Evolutionary conservation across 306 rosid species (phyloP).

Genomic region (Ormosia emarginata): DNA sequence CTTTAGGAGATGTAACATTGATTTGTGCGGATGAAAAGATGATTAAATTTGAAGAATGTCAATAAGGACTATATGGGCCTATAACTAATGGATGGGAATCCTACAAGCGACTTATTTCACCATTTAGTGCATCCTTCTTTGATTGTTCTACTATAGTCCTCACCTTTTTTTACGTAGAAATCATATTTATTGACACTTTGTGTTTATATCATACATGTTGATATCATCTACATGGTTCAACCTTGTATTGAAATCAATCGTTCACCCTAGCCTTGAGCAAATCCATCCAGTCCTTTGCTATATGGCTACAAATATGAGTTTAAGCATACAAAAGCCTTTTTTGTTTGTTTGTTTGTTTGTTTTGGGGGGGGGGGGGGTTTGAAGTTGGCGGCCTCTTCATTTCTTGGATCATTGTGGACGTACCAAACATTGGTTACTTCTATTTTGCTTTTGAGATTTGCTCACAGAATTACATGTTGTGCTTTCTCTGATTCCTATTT

Average conservation of each 20-base stretch:
- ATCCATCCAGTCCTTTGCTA: background rate
- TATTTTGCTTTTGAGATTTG: background rate
- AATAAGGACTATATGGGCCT: no score
- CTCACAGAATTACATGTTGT: background rate
- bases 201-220: background rate
- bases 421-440: background rate
- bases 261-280: background rate
- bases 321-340: background rate
- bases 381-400: no score
- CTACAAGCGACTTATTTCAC: no score
- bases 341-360: no score
- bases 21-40: background rate
- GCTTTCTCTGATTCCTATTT: background rate
- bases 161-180: background rate
- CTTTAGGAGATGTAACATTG: background rate
- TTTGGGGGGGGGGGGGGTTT: no score
- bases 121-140: no score
- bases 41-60: background rate
- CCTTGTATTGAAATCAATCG: background rate
- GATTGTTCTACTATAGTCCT: background rate
- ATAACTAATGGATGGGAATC: background rate
- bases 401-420: no score
- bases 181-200: no score
- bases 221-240: background rate
- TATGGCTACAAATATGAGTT: background rate